Conservation (phyloP, 768 basidiomycete genomes). For the Polyporus arcularius region DNA sequence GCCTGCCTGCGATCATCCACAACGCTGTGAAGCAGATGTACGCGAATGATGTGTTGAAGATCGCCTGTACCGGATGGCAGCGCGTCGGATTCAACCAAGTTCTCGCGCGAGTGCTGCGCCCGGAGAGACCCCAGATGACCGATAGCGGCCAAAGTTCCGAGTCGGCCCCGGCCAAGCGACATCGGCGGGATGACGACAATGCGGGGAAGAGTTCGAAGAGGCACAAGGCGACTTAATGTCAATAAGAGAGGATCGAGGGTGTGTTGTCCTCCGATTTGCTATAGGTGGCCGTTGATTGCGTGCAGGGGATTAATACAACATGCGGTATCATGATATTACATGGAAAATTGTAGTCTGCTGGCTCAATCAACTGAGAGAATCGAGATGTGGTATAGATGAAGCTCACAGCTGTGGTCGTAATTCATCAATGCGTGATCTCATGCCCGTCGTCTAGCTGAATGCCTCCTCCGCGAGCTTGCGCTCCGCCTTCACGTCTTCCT, state of each 20-base stretch:
- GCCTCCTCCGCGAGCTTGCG: slow-evolving; percentile 5
- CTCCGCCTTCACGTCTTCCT: slow-evolving; percentile 34
- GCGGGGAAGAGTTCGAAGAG: background rate
- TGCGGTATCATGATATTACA: slow-evolving; percentile 1
- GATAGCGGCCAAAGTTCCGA: background rate
- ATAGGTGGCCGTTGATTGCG: background rate
- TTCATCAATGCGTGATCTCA: background rate
- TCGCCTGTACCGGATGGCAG: slow-evolving; percentile 10
- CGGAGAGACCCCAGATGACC: background rate
- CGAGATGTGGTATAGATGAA: background rate
- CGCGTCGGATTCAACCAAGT: slow-evolving; percentile 11
- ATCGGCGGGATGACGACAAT: background rate
- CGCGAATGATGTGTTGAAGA: slow-evolving; percentile 2
- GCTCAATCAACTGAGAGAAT: background rate
- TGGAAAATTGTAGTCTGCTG: background rate
- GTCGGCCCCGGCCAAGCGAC: background rate
- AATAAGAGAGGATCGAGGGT: background rate
- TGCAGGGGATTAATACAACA: slow-evolving; percentile 7
- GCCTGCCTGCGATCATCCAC: background rate
- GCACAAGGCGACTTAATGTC: background rate
- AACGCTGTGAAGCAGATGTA: slow-evolving; percentile 6
- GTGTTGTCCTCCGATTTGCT: background rate
- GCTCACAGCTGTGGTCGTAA: background rate
- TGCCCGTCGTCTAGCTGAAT: background rate
- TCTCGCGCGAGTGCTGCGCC: background rate